Base-by-base conservation (phyloP, 345 rosid genomes). In the Viola odorata region DNA sequence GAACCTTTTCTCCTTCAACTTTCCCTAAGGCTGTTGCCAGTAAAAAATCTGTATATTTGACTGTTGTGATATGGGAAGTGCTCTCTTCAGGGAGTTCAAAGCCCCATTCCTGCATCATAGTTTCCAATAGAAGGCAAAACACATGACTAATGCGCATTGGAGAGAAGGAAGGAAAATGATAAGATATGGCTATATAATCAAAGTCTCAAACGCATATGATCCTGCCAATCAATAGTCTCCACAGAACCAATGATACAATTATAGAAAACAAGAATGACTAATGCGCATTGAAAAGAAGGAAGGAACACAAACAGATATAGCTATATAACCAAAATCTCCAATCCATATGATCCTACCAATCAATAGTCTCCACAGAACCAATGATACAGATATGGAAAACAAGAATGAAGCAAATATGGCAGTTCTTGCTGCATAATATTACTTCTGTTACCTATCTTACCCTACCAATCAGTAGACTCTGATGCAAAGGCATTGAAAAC, bases 21-120 rank as follows among this genome's bases (percentile, higher is more conserved):
- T 86, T 88, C 67, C 99, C 99, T 12, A 96, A 91, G 55, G 98
- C 91, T 60, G 99, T 95, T 47, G 97, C 96, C 71, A 95, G 61
- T 79, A 91, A 80, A 74, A 91, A 95, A 64, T 91, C 90, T 12
- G 89, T 91, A 69, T 86, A 86, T 78, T 66, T 91, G 57, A 73
- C 69, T 36, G 99, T 86, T 57, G 96, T 91, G 55, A 85, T 71
- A 69, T 78, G 82, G 69, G 71, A 67, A 70, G 66, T 60, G 55
- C 76, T 68, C 73, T 81, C 96, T 61, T 81, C 72, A 60, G 73
- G 74, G 45, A 73, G 77, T 64, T 85, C 95, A 41, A 71, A 67
- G 58, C 86, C 87, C 96, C 91, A 88, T 65, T 86, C 99, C 99
- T 95, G 85, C 73, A 80, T 55, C 56, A 63, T 41, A 44, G 7